phyloP scores from a whole-genome alignment of 2,329 filamentous ascomycete genomes.

The Sclerotinia spermophila region DNA sequence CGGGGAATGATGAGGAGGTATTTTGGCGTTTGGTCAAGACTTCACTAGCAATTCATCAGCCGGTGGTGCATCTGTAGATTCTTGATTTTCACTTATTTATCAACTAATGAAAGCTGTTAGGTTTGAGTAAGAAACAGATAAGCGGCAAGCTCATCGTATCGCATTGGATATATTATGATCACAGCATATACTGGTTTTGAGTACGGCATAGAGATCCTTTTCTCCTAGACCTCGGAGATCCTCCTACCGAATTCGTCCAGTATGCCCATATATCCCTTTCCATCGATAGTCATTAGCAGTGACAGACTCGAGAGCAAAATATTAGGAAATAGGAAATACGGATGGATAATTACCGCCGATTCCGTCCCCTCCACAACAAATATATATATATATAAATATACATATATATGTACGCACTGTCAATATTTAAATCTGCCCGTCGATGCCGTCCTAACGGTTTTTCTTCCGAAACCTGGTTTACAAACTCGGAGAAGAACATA shows the following conservation, averaged over 20 bases:
- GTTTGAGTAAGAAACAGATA: background rate
- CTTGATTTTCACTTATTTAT: background rate
- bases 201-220: background rate
- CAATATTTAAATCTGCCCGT: background rate
- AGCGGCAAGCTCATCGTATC: background rate
- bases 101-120: background rate
- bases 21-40: background rate
- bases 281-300: background rate
- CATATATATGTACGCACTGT: background rate
- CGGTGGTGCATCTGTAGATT: background rate
- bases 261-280: background rate
- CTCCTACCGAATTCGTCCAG: background rate
- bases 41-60: background rate
- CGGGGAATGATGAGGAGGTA: background rate
- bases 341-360: background rate
- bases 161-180: background rate
- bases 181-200: background rate
- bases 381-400: too few relatives aligned
- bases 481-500: background rate
- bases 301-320: background rate
- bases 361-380: background rate
- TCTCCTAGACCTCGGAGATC: background rate
- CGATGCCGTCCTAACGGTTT: background rate
- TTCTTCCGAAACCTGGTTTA: background rate
- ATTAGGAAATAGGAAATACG: too few relatives aligned